Conservation (phyloP, 2,329 filamentous ascomycete genomes). For the Aspergillus arachidicola region DNA sequence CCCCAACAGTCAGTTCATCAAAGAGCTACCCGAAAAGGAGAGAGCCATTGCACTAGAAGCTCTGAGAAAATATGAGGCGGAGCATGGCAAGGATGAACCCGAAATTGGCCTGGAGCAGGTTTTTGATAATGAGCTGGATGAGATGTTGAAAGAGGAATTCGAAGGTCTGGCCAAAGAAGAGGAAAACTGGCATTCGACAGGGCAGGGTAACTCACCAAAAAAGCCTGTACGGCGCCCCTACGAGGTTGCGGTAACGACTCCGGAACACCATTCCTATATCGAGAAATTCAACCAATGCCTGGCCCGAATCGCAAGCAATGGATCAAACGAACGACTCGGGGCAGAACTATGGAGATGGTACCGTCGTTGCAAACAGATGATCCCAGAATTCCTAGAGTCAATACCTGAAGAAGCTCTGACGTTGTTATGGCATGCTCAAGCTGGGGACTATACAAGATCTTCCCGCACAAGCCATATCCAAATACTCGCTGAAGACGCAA, state of each 20-base stretch:
- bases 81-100: conserved; percentile 33
- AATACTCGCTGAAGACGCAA: conserved; percentile 67
- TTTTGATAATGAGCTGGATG: conserved; percentile 46
- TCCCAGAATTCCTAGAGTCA: conserved; percentile 52
- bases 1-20: conserved; percentile 48
- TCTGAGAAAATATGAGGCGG: conserved; percentile 44
- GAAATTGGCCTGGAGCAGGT: conserved; percentile 37
- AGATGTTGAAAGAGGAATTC: conserved; percentile 42
- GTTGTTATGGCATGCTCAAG: conserved; percentile 65
- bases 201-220: conserved; percentile 21
- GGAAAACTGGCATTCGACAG: conserved; percentile 37
- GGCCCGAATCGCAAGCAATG: conserved; percentile 31
- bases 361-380: conserved; percentile 50
- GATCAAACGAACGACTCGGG: conserved; percentile 30
- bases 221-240: conserved; percentile 26
- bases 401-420: conserved; percentile 66
- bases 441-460: conserved; percentile 44
- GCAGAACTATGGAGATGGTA: conserved; percentile 55
- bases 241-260: conserved; percentile 35
- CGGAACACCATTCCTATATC: conserved; percentile 42
- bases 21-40: conserved; percentile 44
- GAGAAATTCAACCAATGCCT: conserved; percentile 44
- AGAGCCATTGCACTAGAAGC: conserved; percentile 45
- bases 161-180: conserved; percentile 40
- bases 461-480: conserved; percentile 63